Base-by-base conservation (phyloP, 768 basidiomycete species). In the Mycena alexandri region DNA sequence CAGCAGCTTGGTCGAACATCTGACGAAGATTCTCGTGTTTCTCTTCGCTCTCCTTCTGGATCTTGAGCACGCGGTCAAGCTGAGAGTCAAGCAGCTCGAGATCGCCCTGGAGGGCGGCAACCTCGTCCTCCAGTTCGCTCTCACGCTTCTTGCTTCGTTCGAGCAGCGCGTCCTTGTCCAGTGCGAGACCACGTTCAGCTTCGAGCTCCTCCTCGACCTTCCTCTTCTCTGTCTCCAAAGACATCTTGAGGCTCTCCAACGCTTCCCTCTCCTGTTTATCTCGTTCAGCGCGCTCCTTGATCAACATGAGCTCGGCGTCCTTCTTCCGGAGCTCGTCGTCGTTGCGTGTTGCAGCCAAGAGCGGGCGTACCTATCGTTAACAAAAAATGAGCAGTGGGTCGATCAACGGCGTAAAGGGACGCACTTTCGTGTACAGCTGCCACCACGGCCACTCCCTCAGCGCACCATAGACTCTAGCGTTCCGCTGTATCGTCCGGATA, bases 391-490 rank as follows among this genome's bases (percentile, higher is more conserved):
- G 56, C 69, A 70, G 52, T 6, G 61, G 55, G 24, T 51, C 7
- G 13, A 19, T 47, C 44, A 11, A 38, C 47, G 21, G 24, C 3
- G 38, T 16, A 16, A 61, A n/a, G 38, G 24, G 42, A 61, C 78
- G 50, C 67, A 89, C 95, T 84, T 97, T 97, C 3, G 95, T 95
- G 76, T 96, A 99, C 11, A 99, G 84, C 69, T 96, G 93, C 98
- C 98, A 99, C 98, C 98, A 99, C 1, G 97, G 96, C 98, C 98
- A 99, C 58, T 97, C 94, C 51, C 89, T 86, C 33, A 99, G 84
- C 61, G 94, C 91, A 9, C 91, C 90, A 75, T 99, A 99, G 22
- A 98, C 85, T 22, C 95, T 84, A 2, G 97, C 97, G 76, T 99
- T 99, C 50, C 90, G 87, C 76, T 99, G 98, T 67, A 99, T 96